A percentile compares a stretch with the other conserved stretches of the same genome.
phyloP scores from a whole-genome alignment of 352 stramenopile species.

The Pythium sp. region DNA sequence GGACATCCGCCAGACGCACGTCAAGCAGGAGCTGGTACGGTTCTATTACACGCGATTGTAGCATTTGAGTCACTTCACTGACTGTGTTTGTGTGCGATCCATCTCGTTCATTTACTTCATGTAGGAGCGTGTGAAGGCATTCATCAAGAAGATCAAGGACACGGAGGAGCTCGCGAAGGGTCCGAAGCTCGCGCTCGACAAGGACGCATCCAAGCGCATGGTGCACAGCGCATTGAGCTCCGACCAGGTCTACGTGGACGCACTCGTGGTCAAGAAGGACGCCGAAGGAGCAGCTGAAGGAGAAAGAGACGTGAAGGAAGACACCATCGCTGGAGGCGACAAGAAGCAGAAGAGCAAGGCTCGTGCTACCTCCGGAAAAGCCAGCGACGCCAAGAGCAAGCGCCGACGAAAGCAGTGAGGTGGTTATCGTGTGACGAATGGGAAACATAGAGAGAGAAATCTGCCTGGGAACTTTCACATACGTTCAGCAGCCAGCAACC shows the following conservation, averaged over 20 bases:
- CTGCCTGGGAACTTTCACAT: not conserved
- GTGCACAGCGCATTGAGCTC: conserved; percentile 83
- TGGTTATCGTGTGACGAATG: not conserved
- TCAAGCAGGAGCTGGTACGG: conserved; percentile 83
- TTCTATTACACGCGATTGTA: not conserved
- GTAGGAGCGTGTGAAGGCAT: conserved; percentile 82
- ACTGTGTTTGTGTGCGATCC: too few species aligned
- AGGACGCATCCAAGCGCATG: conserved; percentile 76
- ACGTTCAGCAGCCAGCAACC: not conserved
- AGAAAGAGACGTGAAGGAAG: conserved; percentile 35
- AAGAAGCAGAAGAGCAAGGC: conserved; percentile 35
- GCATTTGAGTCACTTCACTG: too few species aligned
- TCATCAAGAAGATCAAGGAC: conserved; percentile 90
- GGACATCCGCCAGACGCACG: conserved; percentile 86
- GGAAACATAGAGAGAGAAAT: not conserved
- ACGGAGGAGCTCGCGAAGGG: conserved; percentile 80
- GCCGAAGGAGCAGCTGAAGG: conserved; percentile 16
- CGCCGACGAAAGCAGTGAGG: conserved; percentile 20
- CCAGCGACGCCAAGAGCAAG: conserved; percentile 49
- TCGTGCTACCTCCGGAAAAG: conserved; percentile 38
- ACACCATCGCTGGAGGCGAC: not conserved
- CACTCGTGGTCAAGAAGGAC: conserved; percentile 50
- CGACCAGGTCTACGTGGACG: conserved; percentile 82
- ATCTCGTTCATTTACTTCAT: too few species aligned
- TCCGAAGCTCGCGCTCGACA: conserved; percentile 72